Evolutionary conservation across 306 rosid genomes (phyloP), one percentile per base, ranked within the genome.

Genomic region (Cucumis cinereus): DNA sequence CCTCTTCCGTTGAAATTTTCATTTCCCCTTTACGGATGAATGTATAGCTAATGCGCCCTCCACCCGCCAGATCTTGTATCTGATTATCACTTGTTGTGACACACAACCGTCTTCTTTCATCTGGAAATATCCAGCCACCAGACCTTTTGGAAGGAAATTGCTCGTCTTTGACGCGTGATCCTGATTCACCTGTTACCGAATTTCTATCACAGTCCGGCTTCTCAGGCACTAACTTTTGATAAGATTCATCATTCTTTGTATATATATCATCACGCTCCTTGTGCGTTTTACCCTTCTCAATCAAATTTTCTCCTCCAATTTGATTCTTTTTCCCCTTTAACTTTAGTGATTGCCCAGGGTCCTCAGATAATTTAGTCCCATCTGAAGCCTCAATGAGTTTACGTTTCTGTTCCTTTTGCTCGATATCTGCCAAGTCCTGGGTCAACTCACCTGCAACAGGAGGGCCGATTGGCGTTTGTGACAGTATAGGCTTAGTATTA

Each of bases 61-160:
- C 67, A 74, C 74, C 92, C 77, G 40, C 41, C 49, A 76, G 59
- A 73, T 63, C 74, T 78, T 58, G 84, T 66, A 79, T 75, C 45
- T 79, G 84, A 79, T 79, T 79, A 75, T 85, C 90, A 81, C 79
- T 85, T 58, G 89, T 79, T 28, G 89, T 88, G 77, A 84, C n/a
- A 73, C 93, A 93, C 62, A 84, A 60, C 33, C 41, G 81, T 78
- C 84, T 80, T 53, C 47, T 52, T 78, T 81, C 90, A 62, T 84
- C 86, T 54, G 88, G 91, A 75, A 87, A 81, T 76, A 84, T 82
- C 93, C 96, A 86, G 10, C 75, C 81, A 59, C 85, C 82, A 63
- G 87, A 90, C 58, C 80, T 74, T 76, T 79, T 85, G 81, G 67
- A 67, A n/a, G 76, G 38, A 67, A 53, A 50, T 40, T 47, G 74